Percentiles rank a stretch among this genome's conserved stretches.
phyloP scores from a whole-genome alignment of 306 rosid species.

The Luffa acutangula region DNA sequence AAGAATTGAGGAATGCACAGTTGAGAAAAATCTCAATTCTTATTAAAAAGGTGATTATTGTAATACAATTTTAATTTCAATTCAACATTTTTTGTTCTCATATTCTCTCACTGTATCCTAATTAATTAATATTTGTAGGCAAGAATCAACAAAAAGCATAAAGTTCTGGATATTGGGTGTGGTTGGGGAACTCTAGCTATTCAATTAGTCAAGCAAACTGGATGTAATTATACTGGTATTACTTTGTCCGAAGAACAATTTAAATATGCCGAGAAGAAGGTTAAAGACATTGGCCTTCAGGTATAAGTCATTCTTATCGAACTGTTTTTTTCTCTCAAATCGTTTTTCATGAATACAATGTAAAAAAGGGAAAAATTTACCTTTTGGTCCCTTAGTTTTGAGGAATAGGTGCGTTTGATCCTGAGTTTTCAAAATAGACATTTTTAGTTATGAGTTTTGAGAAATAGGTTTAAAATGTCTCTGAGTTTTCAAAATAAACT shows the following conservation, averaged over 20 bases:
- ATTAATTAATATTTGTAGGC: slow-evolving; percentile 22
- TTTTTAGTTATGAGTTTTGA: too few relatives aligned
- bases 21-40: slow-evolving; percentile 53
- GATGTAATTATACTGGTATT: slow-evolving; percentile 75
- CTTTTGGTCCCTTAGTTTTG: too few relatives aligned
- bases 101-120: background rate
- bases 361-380: too few relatives aligned
- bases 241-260: slow-evolving; percentile 70
- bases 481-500: too few relatives aligned
- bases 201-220: slow-evolving; percentile 61
- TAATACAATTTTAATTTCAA: background rate
- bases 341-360: too few relatives aligned
- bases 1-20: slow-evolving; percentile 68
- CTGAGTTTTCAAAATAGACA: too few relatives aligned
- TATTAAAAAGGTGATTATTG: slow-evolving; percentile 38
- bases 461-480: too few relatives aligned
- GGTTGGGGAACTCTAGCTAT: slow-evolving; percentile 93
- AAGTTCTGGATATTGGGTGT: slow-evolving; percentile 73
- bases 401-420: too few relatives aligned
- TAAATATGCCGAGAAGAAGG: slow-evolving; percentile 54
- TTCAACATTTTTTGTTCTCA: background rate
- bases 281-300: slow-evolving; percentile 64
- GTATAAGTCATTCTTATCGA: too few relatives aligned
- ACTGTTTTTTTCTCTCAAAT: too few relatives aligned
- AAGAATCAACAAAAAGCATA: slow-evolving; percentile 49